Percentiles rank a stretch among this genome's conserved stretches.
Evolutionary conservation across 768 basidiomycete species (phyloP).

Genomic region (Nevesoporus exiguus): DNA sequence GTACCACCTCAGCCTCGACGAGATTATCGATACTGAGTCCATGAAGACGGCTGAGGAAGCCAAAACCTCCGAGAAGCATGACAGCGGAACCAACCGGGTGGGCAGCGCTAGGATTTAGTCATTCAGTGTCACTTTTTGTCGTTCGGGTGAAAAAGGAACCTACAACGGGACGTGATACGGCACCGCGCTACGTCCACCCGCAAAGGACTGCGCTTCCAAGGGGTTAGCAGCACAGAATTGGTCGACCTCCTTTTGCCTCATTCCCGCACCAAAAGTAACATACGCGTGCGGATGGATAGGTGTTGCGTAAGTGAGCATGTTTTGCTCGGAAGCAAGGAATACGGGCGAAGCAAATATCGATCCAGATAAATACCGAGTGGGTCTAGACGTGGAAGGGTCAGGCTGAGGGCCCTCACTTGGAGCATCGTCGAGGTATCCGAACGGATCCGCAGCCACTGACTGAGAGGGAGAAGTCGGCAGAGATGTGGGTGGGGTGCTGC

Average conservation of each 20-base stretch:
- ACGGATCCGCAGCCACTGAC: slow-evolving; percentile 45
- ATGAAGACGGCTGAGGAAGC: slow-evolving; percentile 77
- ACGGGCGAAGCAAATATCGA: slow-evolving; percentile 35
- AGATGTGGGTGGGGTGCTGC: background rate
- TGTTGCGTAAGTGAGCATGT: slow-evolving; percentile 47
- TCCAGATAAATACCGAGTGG: slow-evolving; percentile 22
- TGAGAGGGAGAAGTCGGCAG: slow-evolving; percentile 7
- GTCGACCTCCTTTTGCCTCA: slow-evolving; percentile 82
- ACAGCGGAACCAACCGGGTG: slow-evolving; percentile 78
- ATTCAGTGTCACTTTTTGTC: background rate
- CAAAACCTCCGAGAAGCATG: slow-evolving; percentile 86
- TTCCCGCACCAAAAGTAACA: slow-evolving; percentile 85
- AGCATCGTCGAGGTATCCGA: slow-evolving; percentile 52
- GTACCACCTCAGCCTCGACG: slow-evolving; percentile 88
- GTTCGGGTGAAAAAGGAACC: slow-evolving; percentile 26
- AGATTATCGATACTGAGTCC: slow-evolving; percentile 89
- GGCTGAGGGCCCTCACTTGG: slow-evolving; percentile 28
- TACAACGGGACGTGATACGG: slow-evolving; percentile 83
- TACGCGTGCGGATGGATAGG: slow-evolving; percentile 71
- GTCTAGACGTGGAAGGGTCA: slow-evolving; percentile 23
- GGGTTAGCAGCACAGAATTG: slow-evolving; percentile 66
- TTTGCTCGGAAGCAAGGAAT: slow-evolving; percentile 35
- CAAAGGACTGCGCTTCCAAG: slow-evolving; percentile 53
- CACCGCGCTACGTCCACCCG: slow-evolving; percentile 50
- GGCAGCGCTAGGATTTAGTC: slow-evolving; percentile 52